Base-by-base conservation (phyloP, 2,329 filamentous ascomycete species). In the Alternaria gansuensis region DNA sequence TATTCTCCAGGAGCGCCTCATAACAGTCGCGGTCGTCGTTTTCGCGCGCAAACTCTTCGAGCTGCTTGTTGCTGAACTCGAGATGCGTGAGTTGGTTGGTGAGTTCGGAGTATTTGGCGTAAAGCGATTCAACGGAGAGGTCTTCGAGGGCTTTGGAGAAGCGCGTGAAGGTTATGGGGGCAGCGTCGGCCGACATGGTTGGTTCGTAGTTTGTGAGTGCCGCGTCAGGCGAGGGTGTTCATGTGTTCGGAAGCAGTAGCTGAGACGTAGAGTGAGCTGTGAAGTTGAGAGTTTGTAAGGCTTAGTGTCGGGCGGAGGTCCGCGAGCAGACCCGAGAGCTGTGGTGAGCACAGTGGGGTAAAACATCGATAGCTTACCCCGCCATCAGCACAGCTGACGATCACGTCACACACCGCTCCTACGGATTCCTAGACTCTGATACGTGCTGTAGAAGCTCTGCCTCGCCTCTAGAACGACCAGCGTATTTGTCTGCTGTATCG, bases 51-150 rank as follows among this genome's bases (percentile, higher is more conserved):
- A 86, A 92, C 33, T 89, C 89, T 54, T 84, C 82, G 58, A 93
- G 87, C 75, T 93, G 87, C 63, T 85, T 84, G 79, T 93, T 93
- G 63, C 88, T 90, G 75, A 88, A 87, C 70, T 88, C 85, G 26
- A 93, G 87, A 77, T 93, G 90, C 24, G 85, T 83, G 72, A 93
- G 88, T 68, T 83, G 87, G 83, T 92, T 93, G 74, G 86, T 87
- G 62, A 93, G 83, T 76, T 93, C 91, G 72, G 90, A 85, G 59
- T 89, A 85, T 78, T 93, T 93, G 77, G 90, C 83, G 78, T 90
- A 88, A 6, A 93, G 87, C 57, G 84, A 84, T 62, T 85, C 83
- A 65, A 88, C 75, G 39, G 89, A 85, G 55, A 93, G 87, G 60
- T 88, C 85, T 65, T 83, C 81, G 65, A 93, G 83, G 24, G 90